These are phyloP conservation scores for Linderniella brevidens DNA, from an alignment of 257 asterid species.

Conservation along the genomic window DNA sequence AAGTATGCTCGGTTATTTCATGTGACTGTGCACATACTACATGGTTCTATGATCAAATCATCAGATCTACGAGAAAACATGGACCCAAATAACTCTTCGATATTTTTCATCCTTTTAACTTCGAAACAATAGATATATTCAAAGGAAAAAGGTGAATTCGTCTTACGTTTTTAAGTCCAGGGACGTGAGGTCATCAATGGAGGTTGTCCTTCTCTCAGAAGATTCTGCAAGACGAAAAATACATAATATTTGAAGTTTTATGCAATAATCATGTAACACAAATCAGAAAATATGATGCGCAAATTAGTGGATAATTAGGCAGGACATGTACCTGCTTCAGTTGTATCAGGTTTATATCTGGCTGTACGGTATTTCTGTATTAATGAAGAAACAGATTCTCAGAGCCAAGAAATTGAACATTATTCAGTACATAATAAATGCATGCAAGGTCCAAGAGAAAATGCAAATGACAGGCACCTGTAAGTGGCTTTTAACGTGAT, in stretches of 20 bases:
- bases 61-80: no score
- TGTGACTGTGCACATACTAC: no score
- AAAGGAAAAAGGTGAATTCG: not conserved
- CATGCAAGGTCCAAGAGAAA: slow-evolving; percentile 4
- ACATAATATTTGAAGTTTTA: not conserved
- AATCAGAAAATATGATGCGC: slow-evolving; percentile 5
- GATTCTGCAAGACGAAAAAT: slow-evolving; percentile 1
- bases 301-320: slow-evolving; percentile 6
- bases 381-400: slow-evolving; percentile 12
- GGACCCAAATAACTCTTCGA: no score
- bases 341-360: slow-evolving; percentile 62
- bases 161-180: not conserved
- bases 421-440: slow-evolving; percentile 6
- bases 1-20: no score
- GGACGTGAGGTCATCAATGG: slow-evolving; percentile 1
- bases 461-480: slow-evolving; percentile 15
- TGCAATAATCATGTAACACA: slow-evolving; percentile 9
- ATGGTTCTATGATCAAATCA: no score
- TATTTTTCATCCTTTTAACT: no score
- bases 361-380: slow-evolving; percentile 81
- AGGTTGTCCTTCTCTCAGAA: slow-evolving; percentile 1
- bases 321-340: slow-evolving; percentile 37
- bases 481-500: slow-evolving; percentile 83
- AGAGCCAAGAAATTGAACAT: slow-evolving; percentile 1
- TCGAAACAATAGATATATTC: not conserved